phyloP scores from a whole-genome alignment of 179 eudicot species.

The Heliamphora pulchella region DNA sequence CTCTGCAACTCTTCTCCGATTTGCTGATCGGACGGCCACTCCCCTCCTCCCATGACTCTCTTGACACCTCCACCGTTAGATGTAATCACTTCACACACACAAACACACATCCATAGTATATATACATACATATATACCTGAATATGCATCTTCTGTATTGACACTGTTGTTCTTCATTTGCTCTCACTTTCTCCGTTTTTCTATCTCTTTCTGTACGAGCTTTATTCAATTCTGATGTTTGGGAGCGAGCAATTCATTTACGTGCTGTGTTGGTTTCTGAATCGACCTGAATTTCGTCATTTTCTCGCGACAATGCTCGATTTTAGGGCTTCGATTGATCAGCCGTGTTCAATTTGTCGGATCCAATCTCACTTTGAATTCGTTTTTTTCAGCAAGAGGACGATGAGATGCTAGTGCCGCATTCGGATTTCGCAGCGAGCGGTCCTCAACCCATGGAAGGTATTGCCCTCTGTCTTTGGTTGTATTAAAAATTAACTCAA shows the following conservation, averaged over 20 bases:
- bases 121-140: not conserved
- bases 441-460: constrained; percentile 68
- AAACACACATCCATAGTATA: not conserved
- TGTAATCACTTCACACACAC: constrained; percentile 23
- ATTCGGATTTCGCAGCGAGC: constrained; percentile 47
- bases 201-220: not conserved
- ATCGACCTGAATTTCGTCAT: constrained; percentile 10
- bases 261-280: not conserved
- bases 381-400: constrained; percentile 48
- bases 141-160: not conserved
- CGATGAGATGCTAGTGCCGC: constrained; percentile 70
- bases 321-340: constrained; percentile 17
- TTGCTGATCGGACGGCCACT: constrained; percentile 13
- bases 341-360: not conserved
- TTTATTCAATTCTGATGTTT: constrained; percentile 1
- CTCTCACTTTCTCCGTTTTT: not conserved
- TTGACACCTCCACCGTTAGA: constrained; percentile 58
- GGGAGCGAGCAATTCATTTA: not conserved
- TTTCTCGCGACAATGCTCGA: not conserved
- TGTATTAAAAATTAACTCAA: not conserved
- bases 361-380: constrained; percentile 23
- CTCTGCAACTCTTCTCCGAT: constrained; percentile 7
- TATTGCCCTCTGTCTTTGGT: constrained; percentile 9
- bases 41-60: constrained; percentile 43
- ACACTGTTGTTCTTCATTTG: not conserved